phyloP scores from a whole-genome alignment of 805 yeast genomes.

The Jamesozyma piceae region DNA sequence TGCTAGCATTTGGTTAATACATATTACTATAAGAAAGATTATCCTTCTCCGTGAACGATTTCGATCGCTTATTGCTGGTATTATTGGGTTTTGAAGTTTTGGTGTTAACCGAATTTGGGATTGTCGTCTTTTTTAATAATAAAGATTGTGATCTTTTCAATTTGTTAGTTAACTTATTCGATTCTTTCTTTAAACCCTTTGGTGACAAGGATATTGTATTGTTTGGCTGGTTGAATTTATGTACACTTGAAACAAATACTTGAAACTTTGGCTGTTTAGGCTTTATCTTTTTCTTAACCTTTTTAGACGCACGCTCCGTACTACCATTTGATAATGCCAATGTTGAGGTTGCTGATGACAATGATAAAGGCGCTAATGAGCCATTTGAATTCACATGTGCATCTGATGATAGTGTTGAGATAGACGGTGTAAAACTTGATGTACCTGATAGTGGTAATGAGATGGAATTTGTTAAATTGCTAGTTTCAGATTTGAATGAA shows the following conservation, averaged over 20 bases:
- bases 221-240: conserved; percentile 21
- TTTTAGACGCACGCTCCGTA: background rate
- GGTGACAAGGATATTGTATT: conserved; percentile 2
- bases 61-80: background rate
- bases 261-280: conserved; percentile 29
- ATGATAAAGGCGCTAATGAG: background rate
- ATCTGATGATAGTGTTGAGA: background rate
- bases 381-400: background rate
- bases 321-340: conserved; percentile 1
- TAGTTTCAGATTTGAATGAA: conserved; percentile 23
- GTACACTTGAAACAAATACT: conserved; percentile 29
- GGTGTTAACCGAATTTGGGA: background rate
- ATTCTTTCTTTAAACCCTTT: conserved; percentile 5
- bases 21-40: background rate
- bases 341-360: background rate
- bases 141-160: conserved; percentile 22
- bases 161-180: conserved; percentile 11
- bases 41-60: background rate
- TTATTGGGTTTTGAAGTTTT: background rate
- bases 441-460: background rate
- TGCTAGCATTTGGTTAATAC: too few relatives aligned
- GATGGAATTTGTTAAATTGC: background rate
- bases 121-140: background rate
- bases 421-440: background rate
- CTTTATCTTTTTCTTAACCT: conserved; percentile 11